Evolutionary conservation across 2,329 filamentous ascomycete genomes (phyloP).

Genomic region (Clarireedia monteithiana): DNA sequence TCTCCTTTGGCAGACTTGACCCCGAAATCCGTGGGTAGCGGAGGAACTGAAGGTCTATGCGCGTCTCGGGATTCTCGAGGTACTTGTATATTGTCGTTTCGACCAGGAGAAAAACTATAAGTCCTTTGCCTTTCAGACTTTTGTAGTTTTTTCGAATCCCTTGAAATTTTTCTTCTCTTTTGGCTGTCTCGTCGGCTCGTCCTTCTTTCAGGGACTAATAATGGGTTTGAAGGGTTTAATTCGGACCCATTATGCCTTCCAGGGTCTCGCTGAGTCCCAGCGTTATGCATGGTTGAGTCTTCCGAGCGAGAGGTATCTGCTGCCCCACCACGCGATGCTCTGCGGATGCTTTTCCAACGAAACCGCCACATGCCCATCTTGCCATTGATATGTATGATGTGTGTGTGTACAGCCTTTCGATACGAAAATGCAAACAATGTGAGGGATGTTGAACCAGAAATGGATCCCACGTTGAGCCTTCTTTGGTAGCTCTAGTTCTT

Average conservation of each 20-base stretch:
- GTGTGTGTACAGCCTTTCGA: slow-evolving; percentile 8
- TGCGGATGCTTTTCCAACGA: slow-evolving; percentile 63
- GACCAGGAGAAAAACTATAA: slow-evolving; percentile 57
- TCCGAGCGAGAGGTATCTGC: slow-evolving; percentile 47
- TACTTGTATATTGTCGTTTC: slow-evolving; percentile 45
- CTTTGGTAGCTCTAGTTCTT: slow-evolving; percentile 1
- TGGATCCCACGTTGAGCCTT: neutral
- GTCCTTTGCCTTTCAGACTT: slow-evolving; percentile 43
- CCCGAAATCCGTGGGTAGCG: slow-evolving; percentile 19
- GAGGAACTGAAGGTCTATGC: slow-evolving; percentile 25
- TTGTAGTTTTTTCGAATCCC: slow-evolving; percentile 30
- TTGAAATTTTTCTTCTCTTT: slow-evolving; percentile 25
- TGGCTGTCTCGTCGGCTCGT: slow-evolving; percentile 28
- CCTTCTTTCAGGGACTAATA: slow-evolving; percentile 25
- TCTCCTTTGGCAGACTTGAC: slow-evolving; percentile 18
- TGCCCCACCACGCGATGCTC: slow-evolving; percentile 45
- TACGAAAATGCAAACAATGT: neutral
- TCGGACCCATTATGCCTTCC: slow-evolving; percentile 29
- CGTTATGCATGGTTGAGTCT: slow-evolving; percentile 37
- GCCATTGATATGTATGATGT: slow-evolving; percentile 20
- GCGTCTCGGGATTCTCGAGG: slow-evolving; percentile 29
- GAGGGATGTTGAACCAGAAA: neutral
- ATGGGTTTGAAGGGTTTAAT: slow-evolving; percentile 20
- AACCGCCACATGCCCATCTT: slow-evolving; percentile 80
- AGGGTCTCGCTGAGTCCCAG: slow-evolving; percentile 22